These are phyloP conservation scores for Hemisphaericaspora xylofermentans DNA, from an alignment of 1,139 yeast species.

Conservation along the genomic window DNA sequence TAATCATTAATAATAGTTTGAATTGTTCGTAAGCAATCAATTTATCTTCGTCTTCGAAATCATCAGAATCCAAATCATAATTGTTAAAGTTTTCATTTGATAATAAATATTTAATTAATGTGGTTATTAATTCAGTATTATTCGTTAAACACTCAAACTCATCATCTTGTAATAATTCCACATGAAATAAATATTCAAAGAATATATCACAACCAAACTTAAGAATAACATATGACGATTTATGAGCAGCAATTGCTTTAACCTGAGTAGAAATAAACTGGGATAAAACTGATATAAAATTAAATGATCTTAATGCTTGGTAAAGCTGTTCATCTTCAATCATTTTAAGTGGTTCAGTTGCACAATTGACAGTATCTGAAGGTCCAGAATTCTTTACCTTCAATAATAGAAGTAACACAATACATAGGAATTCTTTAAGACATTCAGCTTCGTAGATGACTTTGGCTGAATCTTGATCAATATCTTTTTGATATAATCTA, in stretches of 20 bases:
- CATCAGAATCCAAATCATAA: conserved; percentile 34
- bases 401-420: conserved; percentile 32
- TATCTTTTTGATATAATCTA: conserved; percentile 8
- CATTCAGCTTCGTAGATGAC: conserved; percentile 24
- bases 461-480: conserved; percentile 12
- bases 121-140: conserved; percentile 28
- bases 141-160: conserved; percentile 34
- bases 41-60: conserved; percentile 59
- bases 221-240: conserved; percentile 33
- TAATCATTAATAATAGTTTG: conserved; percentile 69
- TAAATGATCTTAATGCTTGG: conserved; percentile 36
- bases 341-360: conserved; percentile 8
- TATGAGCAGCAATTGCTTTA: conserved; percentile 15
- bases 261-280: conserved; percentile 35
- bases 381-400: conserved; percentile 32
- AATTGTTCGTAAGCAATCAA: conserved; percentile 68
- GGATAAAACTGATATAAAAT: conserved; percentile 47
- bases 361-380: conserved; percentile 6
- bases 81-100: conserved; percentile 46
- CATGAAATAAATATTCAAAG: conserved; percentile 43
- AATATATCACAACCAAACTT: conserved; percentile 44
- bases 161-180: conserved; percentile 32
- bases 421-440: conserved; percentile 39
- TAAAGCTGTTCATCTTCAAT: conserved; percentile 25
- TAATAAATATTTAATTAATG: conserved; percentile 53